phyloP scores from a whole-genome alignment of 495 filamentous ascomycete genomes.

The Talaromyces liani region DNA sequence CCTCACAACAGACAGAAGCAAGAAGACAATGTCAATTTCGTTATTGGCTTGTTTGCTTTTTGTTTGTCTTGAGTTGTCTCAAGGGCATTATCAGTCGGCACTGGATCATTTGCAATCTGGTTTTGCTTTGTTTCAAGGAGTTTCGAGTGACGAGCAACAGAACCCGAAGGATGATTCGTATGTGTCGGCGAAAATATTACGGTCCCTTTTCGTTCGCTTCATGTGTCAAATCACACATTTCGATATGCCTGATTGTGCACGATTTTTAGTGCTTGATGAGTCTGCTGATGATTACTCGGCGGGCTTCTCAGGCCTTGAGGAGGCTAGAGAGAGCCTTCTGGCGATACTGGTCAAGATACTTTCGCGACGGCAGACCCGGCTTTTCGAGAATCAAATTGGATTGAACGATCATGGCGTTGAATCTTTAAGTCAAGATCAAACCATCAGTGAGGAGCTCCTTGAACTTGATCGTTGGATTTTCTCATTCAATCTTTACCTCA shows the following conservation, averaged over 20 bases:
- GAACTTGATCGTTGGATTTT: slow-evolving; percentile 1
- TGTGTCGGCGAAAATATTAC: background rate
- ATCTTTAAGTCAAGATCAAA: background rate
- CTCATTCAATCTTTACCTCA: slow-evolving; percentile 3
- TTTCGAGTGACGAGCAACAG: background rate
- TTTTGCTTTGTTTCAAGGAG: slow-evolving; percentile 14
- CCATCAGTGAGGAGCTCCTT: background rate
- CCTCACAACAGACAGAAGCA: background rate
- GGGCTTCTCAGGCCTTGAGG: background rate
- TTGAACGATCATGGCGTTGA: background rate
- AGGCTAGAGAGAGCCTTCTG: background rate
- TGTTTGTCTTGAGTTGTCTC: slow-evolving; percentile 34
- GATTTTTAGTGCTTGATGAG: background rate
- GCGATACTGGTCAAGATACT: background rate
- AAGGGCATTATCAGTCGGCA: slow-evolving; percentile 18
- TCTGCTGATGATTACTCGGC: background rate
- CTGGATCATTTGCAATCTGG: slow-evolving; percentile 16
- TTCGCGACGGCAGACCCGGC: background rate
- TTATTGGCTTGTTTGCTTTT: slow-evolving; percentile 48
- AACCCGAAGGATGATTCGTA: background rate
- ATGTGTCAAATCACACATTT: slow-evolving; percentile 7
- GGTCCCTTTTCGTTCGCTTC: slow-evolving; percentile 3
- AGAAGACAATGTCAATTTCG: slow-evolving; percentile 15
- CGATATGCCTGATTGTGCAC: slow-evolving; percentile 1
- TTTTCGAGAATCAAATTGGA: background rate